phyloP scores from a whole-genome alignment of 108 stramenopile genomes.

The Aurantiochytrium sp. region DNA sequence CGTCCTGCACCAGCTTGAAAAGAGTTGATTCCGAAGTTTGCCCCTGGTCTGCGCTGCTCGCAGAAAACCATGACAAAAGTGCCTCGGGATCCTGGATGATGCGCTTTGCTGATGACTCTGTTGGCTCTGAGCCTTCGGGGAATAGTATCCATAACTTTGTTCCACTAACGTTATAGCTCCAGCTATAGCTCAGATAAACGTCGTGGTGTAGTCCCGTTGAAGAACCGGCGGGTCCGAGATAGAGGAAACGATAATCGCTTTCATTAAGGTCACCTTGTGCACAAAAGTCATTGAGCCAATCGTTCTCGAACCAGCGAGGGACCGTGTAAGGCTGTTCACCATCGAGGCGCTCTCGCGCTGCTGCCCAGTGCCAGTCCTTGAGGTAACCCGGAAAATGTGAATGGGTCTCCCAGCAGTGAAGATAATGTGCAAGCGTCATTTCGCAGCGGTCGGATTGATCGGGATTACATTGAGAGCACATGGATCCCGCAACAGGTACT shows the following conservation, averaged over 20 bases:
- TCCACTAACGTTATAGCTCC: conserved; percentile 73
- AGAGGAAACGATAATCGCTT: conserved; percentile 72
- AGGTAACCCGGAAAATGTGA: background rate
- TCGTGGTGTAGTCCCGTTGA: conserved; percentile 66
- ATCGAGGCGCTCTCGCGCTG: background rate
- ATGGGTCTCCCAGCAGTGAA: background rate
- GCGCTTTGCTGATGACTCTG: background rate
- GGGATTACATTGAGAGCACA: background rate
- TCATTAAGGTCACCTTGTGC: background rate
- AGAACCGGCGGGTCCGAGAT: conserved; percentile 66
- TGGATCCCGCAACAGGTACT: background rate
- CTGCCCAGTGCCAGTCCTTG: background rate
- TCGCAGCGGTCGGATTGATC: background rate
- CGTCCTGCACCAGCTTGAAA: background rate
- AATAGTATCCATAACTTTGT: conserved; percentile 68
- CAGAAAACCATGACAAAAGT: background rate
- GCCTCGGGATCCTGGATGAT: background rate
- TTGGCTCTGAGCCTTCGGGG: background rate
- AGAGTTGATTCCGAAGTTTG: background rate
- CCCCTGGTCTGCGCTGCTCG: background rate
- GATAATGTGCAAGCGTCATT: background rate
- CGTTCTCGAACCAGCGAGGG: background rate
- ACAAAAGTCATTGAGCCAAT: background rate
- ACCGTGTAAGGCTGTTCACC: background rate
- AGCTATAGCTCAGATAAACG: conserved; percentile 72